phyloP scores from a whole-genome alignment of 164 flowering plant species.

The Magnolia officinalis region DNA sequence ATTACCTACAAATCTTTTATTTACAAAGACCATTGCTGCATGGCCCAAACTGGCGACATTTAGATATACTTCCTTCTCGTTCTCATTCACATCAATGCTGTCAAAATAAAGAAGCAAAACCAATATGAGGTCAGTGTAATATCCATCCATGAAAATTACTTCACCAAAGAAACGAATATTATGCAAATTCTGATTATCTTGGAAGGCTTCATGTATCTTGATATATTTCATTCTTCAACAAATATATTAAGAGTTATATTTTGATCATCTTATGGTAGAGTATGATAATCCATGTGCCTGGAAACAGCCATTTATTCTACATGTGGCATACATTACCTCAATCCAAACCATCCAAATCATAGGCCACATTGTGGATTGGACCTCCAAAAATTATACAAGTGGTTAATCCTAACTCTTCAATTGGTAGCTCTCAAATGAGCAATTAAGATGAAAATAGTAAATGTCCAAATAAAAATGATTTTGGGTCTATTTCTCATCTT shows the following conservation, averaged over 20 bases:
- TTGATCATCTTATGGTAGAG: too few species aligned
- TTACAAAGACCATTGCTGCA: slow-evolving; percentile 52
- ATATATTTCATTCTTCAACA: not conserved
- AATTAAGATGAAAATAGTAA: too few species aligned
- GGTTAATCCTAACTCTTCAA: too few species aligned
- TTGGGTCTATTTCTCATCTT: too few species aligned
- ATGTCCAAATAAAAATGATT: too few species aligned
- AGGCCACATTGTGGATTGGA: too few species aligned
- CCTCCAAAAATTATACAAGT: too few species aligned
- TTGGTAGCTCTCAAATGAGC: too few species aligned
- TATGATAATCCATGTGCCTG: too few species aligned
- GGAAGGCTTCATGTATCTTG: not conserved
- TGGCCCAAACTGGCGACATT: slow-evolving; percentile 50
- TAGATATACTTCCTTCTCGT: slow-evolving; percentile 26
- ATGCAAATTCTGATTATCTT: not conserved
- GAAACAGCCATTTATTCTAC: too few species aligned
- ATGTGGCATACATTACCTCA: not conserved
- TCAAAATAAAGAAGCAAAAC: slow-evolving; percentile 9
- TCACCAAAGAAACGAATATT: not conserved
- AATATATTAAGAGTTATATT: not conserved
- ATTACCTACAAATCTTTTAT: slow-evolving; percentile 41
- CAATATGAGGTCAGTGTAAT: not conserved
- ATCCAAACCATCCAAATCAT: not conserved
- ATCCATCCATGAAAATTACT: not conserved
- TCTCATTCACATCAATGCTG: slow-evolving; percentile 31